phyloP scores from a whole-genome alignment of 805 yeast genomes.

The Teunomyces aglyptinius region DNA sequence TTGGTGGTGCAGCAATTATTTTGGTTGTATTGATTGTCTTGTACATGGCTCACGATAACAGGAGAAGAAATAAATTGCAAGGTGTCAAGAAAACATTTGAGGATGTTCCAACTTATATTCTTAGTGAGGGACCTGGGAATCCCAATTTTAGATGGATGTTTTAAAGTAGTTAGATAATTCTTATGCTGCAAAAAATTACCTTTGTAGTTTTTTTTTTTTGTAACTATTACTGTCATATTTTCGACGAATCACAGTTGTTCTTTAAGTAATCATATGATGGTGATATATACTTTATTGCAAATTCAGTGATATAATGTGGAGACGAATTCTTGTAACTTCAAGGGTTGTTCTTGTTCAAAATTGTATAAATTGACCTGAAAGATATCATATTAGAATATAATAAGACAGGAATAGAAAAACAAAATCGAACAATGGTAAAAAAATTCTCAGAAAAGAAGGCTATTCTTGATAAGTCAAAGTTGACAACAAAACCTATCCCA shows the following conservation, averaged over 20 bases:
- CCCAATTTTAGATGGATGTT: conserved; percentile 50
- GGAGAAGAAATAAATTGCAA: conserved; percentile 37
- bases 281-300: not conserved
- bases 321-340: not conserved
- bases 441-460: conserved; percentile 1
- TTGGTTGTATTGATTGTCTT: conserved; percentile 20
- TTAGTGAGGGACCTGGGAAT: conserved; percentile 45
- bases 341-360: not conserved
- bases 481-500: conserved; percentile 34
- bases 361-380: not conserved
- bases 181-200: conserved; percentile 3
- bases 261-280: not conserved
- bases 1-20: conserved; percentile 29
- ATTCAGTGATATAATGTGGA: not conserved
- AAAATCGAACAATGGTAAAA: not conserved
- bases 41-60: conserved; percentile 44
- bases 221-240: conserved; percentile 2
- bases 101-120: conserved; percentile 42
- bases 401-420: not conserved
- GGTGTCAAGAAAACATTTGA: conserved; percentile 36
- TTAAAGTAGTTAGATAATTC: conserved; percentile 10
- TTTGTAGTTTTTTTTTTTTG: not conserved
- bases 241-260: not conserved
- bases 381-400: not conserved
- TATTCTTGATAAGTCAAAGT: not conserved